Evolutionary conservation across 1,284 basidiomycete genomes (phyloP), one percentile per base, ranked within the genome.

Genomic region (Trichosporon inkin): DNA sequence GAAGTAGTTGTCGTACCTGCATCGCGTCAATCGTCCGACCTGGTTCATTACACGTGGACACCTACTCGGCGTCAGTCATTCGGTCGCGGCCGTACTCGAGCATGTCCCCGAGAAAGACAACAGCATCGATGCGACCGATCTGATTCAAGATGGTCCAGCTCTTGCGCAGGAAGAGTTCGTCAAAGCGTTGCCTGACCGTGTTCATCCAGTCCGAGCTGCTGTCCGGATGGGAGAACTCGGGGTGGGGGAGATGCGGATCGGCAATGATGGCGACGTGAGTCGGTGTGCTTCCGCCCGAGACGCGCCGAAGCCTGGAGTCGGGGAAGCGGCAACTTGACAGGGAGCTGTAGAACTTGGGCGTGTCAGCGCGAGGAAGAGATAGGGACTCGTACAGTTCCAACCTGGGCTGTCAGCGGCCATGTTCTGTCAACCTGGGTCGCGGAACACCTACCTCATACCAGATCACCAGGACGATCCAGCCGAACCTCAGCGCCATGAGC

Each of bases 91-190:
- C 90, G 55, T 83, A 84, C 54, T 86, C 84, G 57, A 88, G 81
- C 85, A 90, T 85, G 75, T 89, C 87, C 22, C 92, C 92, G 19
- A 92, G 80, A 63, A 94, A 89, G 10, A 94, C 81, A 8, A 92
- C 84, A 13, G 81, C 82, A 70, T 92, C 82, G 1, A 90, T 88
- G 20, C 79, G 82, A 28, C 88, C 79, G 22, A 81, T 74, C 13
- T 80, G 72, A 41, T 74, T 81, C 0, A 86, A 84, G 19, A 84
- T 82, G 62, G 81, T 82, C 90, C 90, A 93, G 67, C 82, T 86
- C 75, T 88, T 88, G 58, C 84, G 84, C 70, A 92, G 79, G 67
- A 87, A 87, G 53, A 86, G 75, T 68, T 90, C 85, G 64, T 85
- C 84, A 55, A 86, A 73, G 61, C 82, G 78, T 63, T 84, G 83